These are phyloP conservation scores for Aphanomyces astaci DNA, from an alignment of 352 stramenopile species.

Conservation along the genomic window DNA sequence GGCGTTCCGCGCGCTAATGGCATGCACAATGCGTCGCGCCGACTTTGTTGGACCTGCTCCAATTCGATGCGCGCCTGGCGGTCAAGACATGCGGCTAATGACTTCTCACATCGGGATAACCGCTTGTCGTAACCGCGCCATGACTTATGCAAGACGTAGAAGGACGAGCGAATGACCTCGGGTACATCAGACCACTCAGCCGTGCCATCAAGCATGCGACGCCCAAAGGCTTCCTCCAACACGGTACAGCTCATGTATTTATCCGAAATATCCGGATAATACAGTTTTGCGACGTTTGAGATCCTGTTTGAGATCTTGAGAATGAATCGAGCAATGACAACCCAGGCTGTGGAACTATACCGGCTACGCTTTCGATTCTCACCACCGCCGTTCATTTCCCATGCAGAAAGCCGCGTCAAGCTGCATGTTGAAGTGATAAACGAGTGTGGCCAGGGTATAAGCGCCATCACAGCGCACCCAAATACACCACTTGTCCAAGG, in stretches of 20 bases:
- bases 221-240: conserved; percentile 36
- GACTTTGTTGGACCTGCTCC: conserved; percentile 19
- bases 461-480: not conserved
- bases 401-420: not conserved
- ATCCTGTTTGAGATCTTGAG: too few species aligned
- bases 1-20: not conserved
- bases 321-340: too few species aligned
- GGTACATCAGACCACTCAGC: conserved; percentile 41
- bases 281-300: too few species aligned
- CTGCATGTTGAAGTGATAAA: conserved; percentile 13
- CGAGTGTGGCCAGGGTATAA: conserved; percentile 7
- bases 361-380: conserved; percentile 14
- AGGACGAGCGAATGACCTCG: conserved; percentile 45
- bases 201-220: conserved; percentile 29
- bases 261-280: not conserved
- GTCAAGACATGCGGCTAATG: not conserved
- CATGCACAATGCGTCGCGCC: not conserved
- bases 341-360: not conserved
- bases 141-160: conserved; percentile 43
- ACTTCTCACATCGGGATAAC: conserved; percentile 9
- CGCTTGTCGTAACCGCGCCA: conserved; percentile 29
- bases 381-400: not conserved
- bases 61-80: conserved; percentile 22
- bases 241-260: conserved; percentile 16
- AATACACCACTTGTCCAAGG: not conserved